Conservation (phyloP, 2,329 filamentous ascomycete genomes). For the Clathrospora elynae region DNA sequence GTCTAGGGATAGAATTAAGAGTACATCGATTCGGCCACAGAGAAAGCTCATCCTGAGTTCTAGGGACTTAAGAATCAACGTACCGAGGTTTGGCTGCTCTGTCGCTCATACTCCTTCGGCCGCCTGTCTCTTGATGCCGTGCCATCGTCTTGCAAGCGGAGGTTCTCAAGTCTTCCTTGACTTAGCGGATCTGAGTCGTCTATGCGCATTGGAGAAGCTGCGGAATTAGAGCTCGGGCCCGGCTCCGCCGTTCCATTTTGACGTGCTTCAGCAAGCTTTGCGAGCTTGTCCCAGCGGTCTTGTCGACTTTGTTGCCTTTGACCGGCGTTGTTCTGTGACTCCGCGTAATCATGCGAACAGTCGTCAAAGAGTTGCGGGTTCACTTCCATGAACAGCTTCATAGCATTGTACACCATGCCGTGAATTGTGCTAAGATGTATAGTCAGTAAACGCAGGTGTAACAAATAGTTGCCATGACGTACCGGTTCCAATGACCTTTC, state of each 20-base stretch:
- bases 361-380: slow-evolving; percentile 98
- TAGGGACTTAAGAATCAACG: slow-evolving; percentile 52
- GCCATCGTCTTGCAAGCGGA: slow-evolving; percentile 83
- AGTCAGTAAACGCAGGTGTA: slow-evolving; percentile 24
- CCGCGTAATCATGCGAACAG: slow-evolving; percentile 96
- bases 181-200: slow-evolving; percentile 81
- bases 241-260: slow-evolving; percentile 55
- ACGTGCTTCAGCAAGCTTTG: slow-evolving; percentile 76
- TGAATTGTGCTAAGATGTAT: slow-evolving; percentile 84
- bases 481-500: slow-evolving; percentile 99
- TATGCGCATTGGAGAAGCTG: slow-evolving; percentile 52
- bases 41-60: slow-evolving; percentile 47
- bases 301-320: slow-evolving; percentile 80
- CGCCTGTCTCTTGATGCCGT: slow-evolving; percentile 45
- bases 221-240: slow-evolving; percentile 37
- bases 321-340: slow-evolving; percentile 91
- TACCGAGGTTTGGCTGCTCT: slow-evolving; percentile 50
- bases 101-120: slow-evolving; percentile 49
- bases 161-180: slow-evolving; percentile 83
- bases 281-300: slow-evolving; percentile 85
- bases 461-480: slow-evolving; percentile 40
- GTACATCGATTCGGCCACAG: slow-evolving; percentile 50
- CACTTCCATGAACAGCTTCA: slow-evolving; percentile 99
- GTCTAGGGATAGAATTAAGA: slow-evolving; percentile 50
- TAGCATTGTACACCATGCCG: slow-evolving; percentile 99